These are phyloP conservation scores for Proliferodiscus dingleyae DNA, from an alignment of 2,329 filamentous ascomycete genomes.

Conservation along the genomic window DNA sequence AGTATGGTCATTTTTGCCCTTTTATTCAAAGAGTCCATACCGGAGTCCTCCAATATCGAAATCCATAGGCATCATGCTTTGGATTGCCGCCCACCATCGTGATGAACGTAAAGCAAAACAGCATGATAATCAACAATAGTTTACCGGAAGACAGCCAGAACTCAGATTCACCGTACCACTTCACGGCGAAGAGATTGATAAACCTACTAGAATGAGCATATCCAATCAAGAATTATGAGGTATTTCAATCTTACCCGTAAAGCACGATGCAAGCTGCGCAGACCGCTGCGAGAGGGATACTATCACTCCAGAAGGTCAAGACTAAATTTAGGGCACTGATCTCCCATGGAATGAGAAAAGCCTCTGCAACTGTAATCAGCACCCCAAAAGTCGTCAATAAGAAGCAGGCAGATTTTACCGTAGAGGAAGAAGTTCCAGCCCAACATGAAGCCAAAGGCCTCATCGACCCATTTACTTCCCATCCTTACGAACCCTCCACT, in stretches of 20 bases:
- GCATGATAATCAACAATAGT: conserved; percentile 42
- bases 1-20: not conserved
- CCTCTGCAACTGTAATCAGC: too few species aligned
- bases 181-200: conserved; percentile 62
- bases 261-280: conserved; percentile 35
- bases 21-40: too few species aligned
- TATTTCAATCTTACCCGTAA: conserved; percentile 42
- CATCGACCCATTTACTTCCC: conserved; percentile 49
- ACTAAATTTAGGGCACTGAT: conserved; percentile 39
- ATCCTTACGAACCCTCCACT: conserved; percentile 49
- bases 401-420: conserved; percentile 23
- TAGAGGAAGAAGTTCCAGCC: conserved; percentile 62
- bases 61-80: conserved; percentile 61
- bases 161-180: conserved; percentile 66
- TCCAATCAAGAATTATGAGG: not conserved
- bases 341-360: conserved; percentile 29
- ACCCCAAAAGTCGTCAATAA: conserved; percentile 1
- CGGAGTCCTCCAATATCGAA: conserved; percentile 60
- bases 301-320: conserved; percentile 41
- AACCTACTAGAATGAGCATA: conserved; percentile 32
- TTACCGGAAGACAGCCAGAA: conserved; percentile 53
- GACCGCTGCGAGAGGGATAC: conserved; percentile 34
- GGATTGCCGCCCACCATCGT: conserved; percentile 70
- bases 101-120: conserved; percentile 64
- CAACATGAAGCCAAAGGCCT: conserved; percentile 48